These are phyloP conservation scores for Moricandia arvensis DNA, from an alignment of 345 rosid species.

Conservation along the genomic window DNA sequence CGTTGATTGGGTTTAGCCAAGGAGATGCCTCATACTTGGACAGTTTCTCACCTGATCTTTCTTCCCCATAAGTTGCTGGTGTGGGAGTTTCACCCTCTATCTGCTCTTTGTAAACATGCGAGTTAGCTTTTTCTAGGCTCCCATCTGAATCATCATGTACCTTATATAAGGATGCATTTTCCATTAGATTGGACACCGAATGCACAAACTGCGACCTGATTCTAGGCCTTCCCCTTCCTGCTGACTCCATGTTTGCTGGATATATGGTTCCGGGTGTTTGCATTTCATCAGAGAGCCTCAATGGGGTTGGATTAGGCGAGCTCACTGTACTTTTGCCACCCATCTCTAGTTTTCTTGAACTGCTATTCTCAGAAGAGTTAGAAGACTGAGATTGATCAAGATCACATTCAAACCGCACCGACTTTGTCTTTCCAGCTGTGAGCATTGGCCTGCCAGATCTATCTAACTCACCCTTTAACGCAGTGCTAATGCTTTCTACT, in stretches of 20 bases:
- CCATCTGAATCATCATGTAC: not conserved
- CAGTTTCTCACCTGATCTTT: constrained; percentile 14
- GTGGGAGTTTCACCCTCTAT: not conserved
- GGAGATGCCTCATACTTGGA: constrained; percentile 51
- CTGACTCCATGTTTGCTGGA: constrained; percentile 51
- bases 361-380: constrained; percentile 42
- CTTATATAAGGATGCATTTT: constrained; percentile 48
- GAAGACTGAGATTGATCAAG: constrained; percentile 48
- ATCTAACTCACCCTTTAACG: constrained; percentile 33
- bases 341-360: constrained; percentile 40
- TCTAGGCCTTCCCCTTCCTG: constrained; percentile 49
- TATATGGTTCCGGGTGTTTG: constrained; percentile 95
- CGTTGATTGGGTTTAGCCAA: constrained; percentile 22
- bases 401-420: constrained; percentile 70
- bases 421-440: constrained; percentile 53
- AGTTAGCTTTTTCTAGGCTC: not conserved
- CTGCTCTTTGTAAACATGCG: not conserved
- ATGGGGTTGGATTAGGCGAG: constrained; percentile 79
- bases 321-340: constrained; percentile 38
- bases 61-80: not conserved
- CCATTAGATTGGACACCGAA: constrained; percentile 48
- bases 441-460: constrained; percentile 31
- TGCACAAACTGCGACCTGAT: constrained; percentile 80
- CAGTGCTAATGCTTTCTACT: constrained; percentile 32
- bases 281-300: constrained; percentile 83